Base-by-base conservation (phyloP, 176 grass and related monocot species). In the Metroxylon sagu region DNA sequence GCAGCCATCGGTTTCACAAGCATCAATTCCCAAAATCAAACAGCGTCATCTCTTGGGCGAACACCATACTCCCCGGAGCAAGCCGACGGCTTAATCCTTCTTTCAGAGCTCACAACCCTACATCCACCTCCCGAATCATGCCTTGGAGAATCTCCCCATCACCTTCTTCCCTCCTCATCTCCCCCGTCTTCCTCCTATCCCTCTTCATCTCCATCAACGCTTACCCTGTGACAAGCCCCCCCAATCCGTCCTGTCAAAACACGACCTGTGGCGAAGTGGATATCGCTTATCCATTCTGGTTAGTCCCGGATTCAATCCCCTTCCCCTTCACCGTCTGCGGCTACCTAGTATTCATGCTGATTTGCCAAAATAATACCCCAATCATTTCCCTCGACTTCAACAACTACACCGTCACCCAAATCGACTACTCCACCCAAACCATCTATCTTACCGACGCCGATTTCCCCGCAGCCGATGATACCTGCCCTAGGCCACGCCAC, bases 241-340 rank as follows among this genome's bases (percentile, higher is more conserved):
- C 1, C 1, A 8, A 5, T 7, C 31, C 1, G 8, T 54, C 0
- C 16, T 70, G 67, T 54, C 8, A 31, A 2, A n/a, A 5, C 31
- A 50, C 23, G 4, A 6, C 0, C 6, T 70, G 85, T 58, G 68
- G 85, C 26, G 12, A 19, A 4, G 2, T 57, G 16, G n/a, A 17
- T 52, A 48, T 89, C 57, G 0, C 49, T 17, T 95, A 89, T 64
- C 90, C 90, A 5, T 86, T 95, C 76, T 73, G 50, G 52, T 58
- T 85, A 17, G 7, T 60, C 52, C 19, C 56, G 0, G 28, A 72
- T 0, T 0, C 6, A 1, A 0, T 50, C 19, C 19, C 1, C 14
- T n/a, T 10, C 26, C 48, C 21, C 1, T 6, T 6, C 48, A 18
- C 14, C 3, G 51, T 52, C 49, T 86, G 82, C 14, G 70, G 79